Conservation (phyloP, 2,329 filamentous ascomycete species). For the Colletotrichum abscissum region DNA sequence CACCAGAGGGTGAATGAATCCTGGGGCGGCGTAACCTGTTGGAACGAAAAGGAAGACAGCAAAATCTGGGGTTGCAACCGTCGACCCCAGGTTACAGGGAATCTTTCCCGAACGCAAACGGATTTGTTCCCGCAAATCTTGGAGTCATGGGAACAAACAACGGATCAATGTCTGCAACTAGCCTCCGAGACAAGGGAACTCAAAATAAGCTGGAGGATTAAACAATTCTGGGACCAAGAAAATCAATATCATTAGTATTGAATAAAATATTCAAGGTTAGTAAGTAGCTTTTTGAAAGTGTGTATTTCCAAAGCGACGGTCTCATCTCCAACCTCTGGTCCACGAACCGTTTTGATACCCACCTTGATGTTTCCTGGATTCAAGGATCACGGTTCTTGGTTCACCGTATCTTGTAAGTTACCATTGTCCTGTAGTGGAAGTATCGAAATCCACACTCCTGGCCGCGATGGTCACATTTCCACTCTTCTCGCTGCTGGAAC, state of each 20-base stretch:
- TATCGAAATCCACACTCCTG: background rate
- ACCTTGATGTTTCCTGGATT: background rate
- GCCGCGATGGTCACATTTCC: conserved; percentile 16
- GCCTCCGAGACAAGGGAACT: conserved; percentile 1
- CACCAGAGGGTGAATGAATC: background rate
- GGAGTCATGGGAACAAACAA: conserved; percentile 29
- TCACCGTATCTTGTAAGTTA: background rate
- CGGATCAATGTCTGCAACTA: conserved; percentile 22
- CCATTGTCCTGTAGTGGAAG: background rate
- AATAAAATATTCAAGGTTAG: no score
- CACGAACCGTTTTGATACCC: conserved; percentile 8
- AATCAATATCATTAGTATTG: background rate
- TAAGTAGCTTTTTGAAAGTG: no score
- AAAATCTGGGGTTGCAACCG: conserved; percentile 18
- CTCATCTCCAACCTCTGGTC: background rate
- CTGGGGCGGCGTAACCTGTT: background rate
- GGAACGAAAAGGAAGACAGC: background rate
- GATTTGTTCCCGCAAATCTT: conserved; percentile 8
- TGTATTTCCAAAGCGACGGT: background rate
- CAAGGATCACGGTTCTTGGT: conserved; percentile 24
- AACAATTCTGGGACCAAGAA: background rate
- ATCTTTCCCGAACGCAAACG: conserved; percentile 30
- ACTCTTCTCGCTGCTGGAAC: conserved; percentile 11
- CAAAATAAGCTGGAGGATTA: background rate
- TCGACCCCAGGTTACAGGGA: conserved; percentile 7